Base-by-base conservation (phyloP, 805 yeast genomes). In the Lipomyces sp. region DNA sequence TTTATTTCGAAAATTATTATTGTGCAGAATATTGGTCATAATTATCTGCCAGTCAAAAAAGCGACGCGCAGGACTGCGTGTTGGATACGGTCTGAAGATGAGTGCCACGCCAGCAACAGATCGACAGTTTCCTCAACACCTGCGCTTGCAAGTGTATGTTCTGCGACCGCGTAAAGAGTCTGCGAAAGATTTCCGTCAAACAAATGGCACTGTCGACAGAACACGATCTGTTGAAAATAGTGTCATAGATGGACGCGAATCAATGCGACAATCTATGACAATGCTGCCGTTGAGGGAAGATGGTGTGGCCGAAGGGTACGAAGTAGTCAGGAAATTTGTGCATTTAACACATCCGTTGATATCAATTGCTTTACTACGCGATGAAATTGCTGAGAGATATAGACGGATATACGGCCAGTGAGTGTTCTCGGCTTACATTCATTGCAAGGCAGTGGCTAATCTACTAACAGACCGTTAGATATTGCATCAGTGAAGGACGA, bases 341-440 rank as follows among this genome's bases (percentile, higher is more conserved):
- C 69, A 65, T 32, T 13, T 65, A 10, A 65, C 69, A 13, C 51
- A 32, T 10, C 60, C 64, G 15, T 15, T 51, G 4, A 18, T 53
- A 30, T 42, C 66, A 4, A 65, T 65, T 35, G 35, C 32, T 18
- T 54, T 54, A 13, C 61, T 65, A 4, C 59, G 33, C 33, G 60
- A 62, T 13, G 69, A 65, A 32, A 63, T 65, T 13, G 37, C 50
- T 8, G 66, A 62, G 33, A 42, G 69, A 30, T 48, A 65, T 37
- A 45, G 30, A 33, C 63, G 66, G 33, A 63, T 63, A 32, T 65
- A 65, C 33, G 32, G 37, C 11, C 64, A 65, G 69, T 62, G 54
- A 15, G 69, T 29, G 29, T 42, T 10, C 24, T 4, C 24, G 8
- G 48, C 8, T 8, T 2, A n/a, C 13, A 33, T 10, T 57, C 42